Base-by-base conservation (phyloP, 768 basidiomycete species). In the Mycena rosella region DNA sequence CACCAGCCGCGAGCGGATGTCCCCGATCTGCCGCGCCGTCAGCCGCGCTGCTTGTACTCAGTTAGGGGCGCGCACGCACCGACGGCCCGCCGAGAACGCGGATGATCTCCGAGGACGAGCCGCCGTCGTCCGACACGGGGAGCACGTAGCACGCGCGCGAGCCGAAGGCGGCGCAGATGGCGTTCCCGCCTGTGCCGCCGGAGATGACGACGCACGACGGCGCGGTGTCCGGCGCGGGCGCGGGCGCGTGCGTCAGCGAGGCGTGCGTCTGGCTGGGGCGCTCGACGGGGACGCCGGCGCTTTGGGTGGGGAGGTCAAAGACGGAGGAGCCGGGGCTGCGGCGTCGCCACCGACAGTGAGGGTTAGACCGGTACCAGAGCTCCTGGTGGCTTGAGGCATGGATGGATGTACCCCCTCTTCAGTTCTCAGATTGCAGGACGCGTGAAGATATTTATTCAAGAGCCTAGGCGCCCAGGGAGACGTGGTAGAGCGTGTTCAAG, bases 41-140 rank as follows among this genome's bases (percentile, higher is more conserved):
- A 53, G 10, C 29, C 11, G 26, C 8, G 17, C 14, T 13, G 49
- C 15, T 5, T 5, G 26, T 51, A 17, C 15, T 6, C 7, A 3
- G 17, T 4, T 15, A 7, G n/a, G 13, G 3, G 42, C 20, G 42
- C 8, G n/a, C 38, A 54, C 74, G 64, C 73, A 92, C 94, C 93
- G 74, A 96, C 88, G 36, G 93, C 3, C 94, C 94, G 20, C 92
- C 93, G 59, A 98, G 84, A 26, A 96, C 95, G 54, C 96, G 89
- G 57, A 96, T 94, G 58, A 97, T 97, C 83, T 98, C 96, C 70
- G 93, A 94, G 3, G 96, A 97, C 4, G 94, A 96, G 48, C 96
- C 96, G 1, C 96, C 96, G 77, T 98, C 96, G 75, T 98, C 96
- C 8, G 95, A 96, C 34, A 98, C 94, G 7, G 96, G 96, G 36